These are phyloP conservation scores for Chlamydomonas applanata DNA, from an alignment of 139 green algal genomes.

Conservation along the genomic window DNA sequence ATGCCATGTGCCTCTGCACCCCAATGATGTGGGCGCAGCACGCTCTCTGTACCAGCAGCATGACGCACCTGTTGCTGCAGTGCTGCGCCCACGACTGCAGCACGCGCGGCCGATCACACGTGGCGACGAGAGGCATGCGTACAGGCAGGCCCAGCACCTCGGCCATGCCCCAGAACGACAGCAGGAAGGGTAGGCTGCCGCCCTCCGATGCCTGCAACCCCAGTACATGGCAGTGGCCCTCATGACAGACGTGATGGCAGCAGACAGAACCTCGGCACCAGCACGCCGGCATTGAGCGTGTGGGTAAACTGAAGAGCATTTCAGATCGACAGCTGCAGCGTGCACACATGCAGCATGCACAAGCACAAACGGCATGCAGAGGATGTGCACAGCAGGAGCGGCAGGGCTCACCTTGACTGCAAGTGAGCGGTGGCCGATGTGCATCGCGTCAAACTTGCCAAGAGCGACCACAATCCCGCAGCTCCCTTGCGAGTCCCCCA, in stretches of 20 bases:
- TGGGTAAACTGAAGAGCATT: too few relatives aligned
- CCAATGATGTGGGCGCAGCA: too few relatives aligned
- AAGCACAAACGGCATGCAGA: too few relatives aligned
- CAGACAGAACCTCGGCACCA: too few relatives aligned
- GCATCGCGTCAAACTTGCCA: constrained; percentile 94
- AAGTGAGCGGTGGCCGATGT: constrained; percentile 80
- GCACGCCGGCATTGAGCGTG: too few relatives aligned
- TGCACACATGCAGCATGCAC: too few relatives aligned
- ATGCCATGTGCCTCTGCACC: too few relatives aligned
- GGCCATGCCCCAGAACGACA: constrained; percentile 87
- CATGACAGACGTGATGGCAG: too few relatives aligned
- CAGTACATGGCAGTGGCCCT: too few relatives aligned
- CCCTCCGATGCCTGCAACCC: constrained; percentile 5
- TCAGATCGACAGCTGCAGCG: too few relatives aligned
- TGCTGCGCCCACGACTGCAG: constrained; percentile 63
- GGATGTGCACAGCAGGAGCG: not conserved
- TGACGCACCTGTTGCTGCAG: constrained; percentile 14
- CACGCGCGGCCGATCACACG: constrained; percentile 65
- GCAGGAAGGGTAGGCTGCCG: constrained; percentile 52
- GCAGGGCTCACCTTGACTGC: constrained; percentile 39
- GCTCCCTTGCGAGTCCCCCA: not conserved
- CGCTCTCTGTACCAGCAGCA: too few relatives aligned
- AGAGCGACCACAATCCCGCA: constrained; percentile 66
- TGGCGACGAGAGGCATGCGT: constrained; percentile 73
- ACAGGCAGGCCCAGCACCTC: constrained; percentile 71